Conservation (phyloP, 2,329 filamentous ascomycete genomes). For the Alternaria arborescens region DNA sequence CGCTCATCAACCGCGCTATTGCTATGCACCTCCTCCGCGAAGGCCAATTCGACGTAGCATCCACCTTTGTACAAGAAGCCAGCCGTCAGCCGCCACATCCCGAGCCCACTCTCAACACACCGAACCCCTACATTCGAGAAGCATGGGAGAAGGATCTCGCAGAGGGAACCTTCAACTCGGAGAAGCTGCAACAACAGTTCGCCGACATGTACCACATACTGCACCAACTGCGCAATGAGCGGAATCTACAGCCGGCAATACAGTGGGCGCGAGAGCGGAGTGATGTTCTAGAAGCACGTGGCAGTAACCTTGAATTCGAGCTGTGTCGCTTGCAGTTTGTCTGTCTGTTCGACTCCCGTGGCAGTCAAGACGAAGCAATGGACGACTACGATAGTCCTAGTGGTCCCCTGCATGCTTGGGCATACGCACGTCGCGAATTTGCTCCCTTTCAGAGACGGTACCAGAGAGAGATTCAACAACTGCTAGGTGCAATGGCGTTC, state of each 20-base stretch:
- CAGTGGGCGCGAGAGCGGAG: constrained; percentile 81
- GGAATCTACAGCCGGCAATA: constrained; percentile 84
- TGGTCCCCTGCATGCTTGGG: constrained; percentile 71
- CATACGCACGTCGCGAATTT: constrained; percentile 80
- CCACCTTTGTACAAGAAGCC: constrained; percentile 82
- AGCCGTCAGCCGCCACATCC: constrained; percentile 56
- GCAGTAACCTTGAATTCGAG: constrained; percentile 95
- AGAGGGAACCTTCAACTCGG: constrained; percentile 67
- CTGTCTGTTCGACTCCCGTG: constrained; percentile 71
- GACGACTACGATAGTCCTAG: constrained; percentile 12
- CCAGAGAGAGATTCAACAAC: constrained; percentile 78
- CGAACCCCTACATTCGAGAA: constrained; percentile 46
- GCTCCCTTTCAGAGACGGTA: constrained; percentile 77
- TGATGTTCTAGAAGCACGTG: constrained; percentile 75
- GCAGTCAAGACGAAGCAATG: constrained; percentile 61
- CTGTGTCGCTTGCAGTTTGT: constrained; percentile 89
- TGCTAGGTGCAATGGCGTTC: constrained; percentile 83
- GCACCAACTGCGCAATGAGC: constrained; percentile 73
- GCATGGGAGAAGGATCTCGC: constrained; percentile 57
- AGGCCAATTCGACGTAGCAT: constrained; percentile 88
- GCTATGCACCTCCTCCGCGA: constrained; percentile 96
- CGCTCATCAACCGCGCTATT: constrained; percentile 89
- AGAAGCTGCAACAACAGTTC: constrained; percentile 81
- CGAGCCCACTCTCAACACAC: constrained; percentile 47
- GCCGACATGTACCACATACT: constrained; percentile 91